phyloP scores from a whole-genome alignment of 345 rosid genomes.

The Hypericum androsaemum region DNA sequence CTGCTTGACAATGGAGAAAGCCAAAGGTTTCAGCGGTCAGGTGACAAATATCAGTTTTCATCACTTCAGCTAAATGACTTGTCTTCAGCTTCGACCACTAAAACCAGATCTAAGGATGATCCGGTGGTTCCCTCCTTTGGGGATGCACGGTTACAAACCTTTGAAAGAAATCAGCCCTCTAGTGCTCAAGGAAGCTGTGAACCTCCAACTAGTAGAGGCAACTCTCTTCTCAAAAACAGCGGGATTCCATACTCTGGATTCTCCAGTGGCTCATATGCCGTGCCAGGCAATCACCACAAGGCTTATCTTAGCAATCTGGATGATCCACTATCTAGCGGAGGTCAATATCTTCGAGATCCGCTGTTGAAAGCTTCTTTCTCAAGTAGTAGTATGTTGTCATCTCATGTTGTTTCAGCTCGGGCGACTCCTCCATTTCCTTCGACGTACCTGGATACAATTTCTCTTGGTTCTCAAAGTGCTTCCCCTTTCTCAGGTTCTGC shows the following conservation, averaged over 20 bases:
- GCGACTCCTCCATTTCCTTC: constrained; percentile 24
- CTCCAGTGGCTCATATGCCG: constrained; percentile 23
- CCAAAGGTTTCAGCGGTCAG: constrained; percentile 17
- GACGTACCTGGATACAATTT: constrained; percentile 26
- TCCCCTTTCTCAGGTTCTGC: constrained; percentile 32
- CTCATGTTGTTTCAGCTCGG: constrained; percentile 23
- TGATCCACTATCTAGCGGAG: constrained; percentile 7
- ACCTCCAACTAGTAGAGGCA: constrained; percentile 24
- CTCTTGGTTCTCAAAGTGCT: constrained; percentile 24
- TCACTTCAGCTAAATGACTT: constrained; percentile 15
- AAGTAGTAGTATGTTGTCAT: constrained; percentile 10
- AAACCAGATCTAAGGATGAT: constrained; percentile 23
- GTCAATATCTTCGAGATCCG: constrained; percentile 6
- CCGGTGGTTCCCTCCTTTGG: constrained; percentile 24
- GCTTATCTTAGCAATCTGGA: constrained; percentile 18
- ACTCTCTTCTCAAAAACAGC: constrained; percentile 28
- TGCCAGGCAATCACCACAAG: constrained; percentile 19
- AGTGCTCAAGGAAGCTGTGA: constrained; percentile 27
- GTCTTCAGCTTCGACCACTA: constrained; percentile 18
- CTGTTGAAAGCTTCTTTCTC: constrained; percentile 15
- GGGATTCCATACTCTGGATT: constrained; percentile 35
- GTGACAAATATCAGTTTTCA: constrained; percentile 18
- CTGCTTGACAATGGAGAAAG: constrained; percentile 18
- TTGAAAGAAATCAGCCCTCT: constrained; percentile 22
- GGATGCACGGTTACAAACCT: constrained; percentile 27